Percentiles rank a stretch among this genome's conserved stretches.
Conservation (phyloP, 1,284 basidiomycete species). For the Sanguinoderma infundibulare region DNA sequence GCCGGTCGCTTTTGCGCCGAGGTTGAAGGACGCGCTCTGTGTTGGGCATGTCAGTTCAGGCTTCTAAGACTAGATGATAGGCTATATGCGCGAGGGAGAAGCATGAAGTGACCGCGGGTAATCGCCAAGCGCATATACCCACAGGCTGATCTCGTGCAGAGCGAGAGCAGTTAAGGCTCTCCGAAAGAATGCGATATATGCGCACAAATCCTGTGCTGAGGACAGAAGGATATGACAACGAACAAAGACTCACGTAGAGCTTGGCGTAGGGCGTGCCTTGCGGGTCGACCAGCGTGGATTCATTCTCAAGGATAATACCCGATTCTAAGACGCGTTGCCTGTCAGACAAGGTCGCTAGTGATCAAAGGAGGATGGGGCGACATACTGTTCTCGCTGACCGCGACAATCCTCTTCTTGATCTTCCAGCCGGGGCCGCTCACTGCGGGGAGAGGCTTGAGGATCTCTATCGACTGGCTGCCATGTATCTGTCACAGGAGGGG, state of each 20-base stretch:
- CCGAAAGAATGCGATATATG: background rate
- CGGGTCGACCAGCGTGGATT: slow-evolving; percentile 65
- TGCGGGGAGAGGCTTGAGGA: slow-evolving; percentile 68
- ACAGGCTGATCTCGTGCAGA: no score
- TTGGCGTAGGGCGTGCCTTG: slow-evolving; percentile 69
- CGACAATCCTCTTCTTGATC: slow-evolving; percentile 61
- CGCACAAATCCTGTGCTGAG: no score
- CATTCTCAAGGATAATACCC: slow-evolving; percentile 74
- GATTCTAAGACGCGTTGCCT: slow-evolving; percentile 53
- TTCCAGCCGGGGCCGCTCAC: slow-evolving; percentile 73
- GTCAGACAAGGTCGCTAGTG: background rate
- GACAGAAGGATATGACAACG: no score
- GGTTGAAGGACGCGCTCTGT: slow-evolving; percentile 73
- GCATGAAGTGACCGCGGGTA: no score
- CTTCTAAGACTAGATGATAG: no score
- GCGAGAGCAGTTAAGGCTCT: background rate
- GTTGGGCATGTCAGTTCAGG: background rate
- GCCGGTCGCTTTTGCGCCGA: slow-evolving; percentile 76
- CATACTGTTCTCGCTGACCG: slow-evolving; percentile 81
- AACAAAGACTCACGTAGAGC: slow-evolving; percentile 63
- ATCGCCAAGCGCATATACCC: no score
- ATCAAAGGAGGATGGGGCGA: background rate
- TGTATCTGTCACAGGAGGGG: slow-evolving; percentile 51
- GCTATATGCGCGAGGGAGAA: no score
- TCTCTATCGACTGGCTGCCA: slow-evolving; percentile 73